A percentile compares a stretch with the other conserved stretches of the same genome.
Evolutionary conservation across 768 basidiomycete species (phyloP).

Genomic region (Termitomyces sp.): DNA sequence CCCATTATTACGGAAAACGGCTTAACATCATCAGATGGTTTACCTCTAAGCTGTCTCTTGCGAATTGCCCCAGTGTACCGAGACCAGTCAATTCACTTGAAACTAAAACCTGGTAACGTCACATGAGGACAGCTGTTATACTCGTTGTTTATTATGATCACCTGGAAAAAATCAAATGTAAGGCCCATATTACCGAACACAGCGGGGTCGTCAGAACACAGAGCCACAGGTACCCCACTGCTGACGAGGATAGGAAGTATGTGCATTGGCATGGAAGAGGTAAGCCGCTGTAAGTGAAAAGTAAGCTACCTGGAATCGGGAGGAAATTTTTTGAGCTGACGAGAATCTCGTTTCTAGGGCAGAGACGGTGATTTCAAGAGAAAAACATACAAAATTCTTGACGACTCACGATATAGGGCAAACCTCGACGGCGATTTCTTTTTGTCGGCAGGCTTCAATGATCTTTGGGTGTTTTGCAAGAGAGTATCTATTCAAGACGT

Average conservation of each 20-base stretch:
- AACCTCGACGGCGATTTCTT: slow-evolving; percentile 61
- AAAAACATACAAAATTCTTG: neutral
- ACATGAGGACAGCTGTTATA: neutral
- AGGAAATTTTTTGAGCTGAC: slow-evolving; percentile 22
- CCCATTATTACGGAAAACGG: neutral
- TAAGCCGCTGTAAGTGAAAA: slow-evolving; percentile 44
- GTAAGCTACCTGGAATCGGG: neutral
- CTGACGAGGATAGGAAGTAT: slow-evolving; percentile 68
- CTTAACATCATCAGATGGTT: too few relatives aligned
- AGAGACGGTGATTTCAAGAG: neutral
- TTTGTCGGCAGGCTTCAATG: slow-evolving; percentile 59
- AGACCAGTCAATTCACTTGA: slow-evolving; percentile 64
- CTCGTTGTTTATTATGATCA: slow-evolving; percentile 14
- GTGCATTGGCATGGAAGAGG: slow-evolving; percentile 77
- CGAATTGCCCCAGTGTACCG: slow-evolving; percentile 53
- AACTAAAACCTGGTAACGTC: slow-evolving; percentile 45
- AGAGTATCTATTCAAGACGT: slow-evolving; percentile 44
- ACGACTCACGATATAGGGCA: slow-evolving; percentile 73
- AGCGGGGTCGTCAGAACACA: slow-evolving; percentile 73
- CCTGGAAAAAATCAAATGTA: slow-evolving; percentile 77
- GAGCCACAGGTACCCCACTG: slow-evolving; percentile 63
- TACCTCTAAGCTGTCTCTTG: slow-evolving; percentile 62
- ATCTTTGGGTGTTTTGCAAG: slow-evolving; percentile 73
- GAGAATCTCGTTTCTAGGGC: slow-evolving; percentile 63
- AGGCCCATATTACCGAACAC: slow-evolving; percentile 76